Conservation (phyloP, 169 alveolate genomes). For the Babesia bovis region DNA sequence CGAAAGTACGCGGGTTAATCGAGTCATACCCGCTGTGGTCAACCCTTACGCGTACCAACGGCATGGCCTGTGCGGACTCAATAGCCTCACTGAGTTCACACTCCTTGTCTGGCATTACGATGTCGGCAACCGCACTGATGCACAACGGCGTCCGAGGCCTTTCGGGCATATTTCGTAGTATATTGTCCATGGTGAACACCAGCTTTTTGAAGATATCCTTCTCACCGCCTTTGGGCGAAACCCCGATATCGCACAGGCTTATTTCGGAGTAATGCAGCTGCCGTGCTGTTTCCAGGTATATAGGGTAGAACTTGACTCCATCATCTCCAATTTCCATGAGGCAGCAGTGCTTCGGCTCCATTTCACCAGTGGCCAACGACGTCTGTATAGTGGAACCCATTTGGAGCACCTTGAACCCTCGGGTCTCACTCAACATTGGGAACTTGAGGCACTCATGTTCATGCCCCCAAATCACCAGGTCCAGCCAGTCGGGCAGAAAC, state of each 20-base stretch:
- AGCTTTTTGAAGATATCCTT: slow-evolving; percentile 6
- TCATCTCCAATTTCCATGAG: slow-evolving; percentile 82
- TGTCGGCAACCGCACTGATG: slow-evolving; percentile 2
- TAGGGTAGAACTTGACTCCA: slow-evolving; percentile 85
- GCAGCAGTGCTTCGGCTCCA: slow-evolving; percentile 87
- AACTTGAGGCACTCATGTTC: slow-evolving; percentile 92
- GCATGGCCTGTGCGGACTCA: slow-evolving; percentile 17
- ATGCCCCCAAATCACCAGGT: slow-evolving; percentile 83
- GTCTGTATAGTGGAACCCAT: slow-evolving; percentile 93
- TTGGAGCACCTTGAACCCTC: slow-evolving; percentile 86
- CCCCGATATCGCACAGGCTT: slow-evolving; percentile 13
- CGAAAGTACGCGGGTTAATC: slow-evolving; percentile 79
- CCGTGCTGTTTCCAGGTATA: slow-evolving; percentile 85
- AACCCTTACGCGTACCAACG: slow-evolving; percentile 28
- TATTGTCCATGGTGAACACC: slow-evolving; percentile 30
- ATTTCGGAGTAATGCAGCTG: slow-evolving; percentile 78
- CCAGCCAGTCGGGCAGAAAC: slow-evolving; percentile 57
- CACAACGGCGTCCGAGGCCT: slow-evolving; percentile 6
- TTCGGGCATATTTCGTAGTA: slow-evolving; percentile 19
- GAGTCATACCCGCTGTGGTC: slow-evolving; percentile 63
- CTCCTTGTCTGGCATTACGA: background rate
- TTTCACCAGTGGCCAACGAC: slow-evolving; percentile 88
- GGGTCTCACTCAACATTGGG: slow-evolving; percentile 76
- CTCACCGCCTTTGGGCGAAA: background rate
- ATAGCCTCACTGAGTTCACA: slow-evolving; percentile 10